Evolutionary conservation across 1,139 yeast genomes (phyloP), one percentile per base, ranked within the genome.

Genomic region (Nadsonia starkeyi-henricii): DNA sequence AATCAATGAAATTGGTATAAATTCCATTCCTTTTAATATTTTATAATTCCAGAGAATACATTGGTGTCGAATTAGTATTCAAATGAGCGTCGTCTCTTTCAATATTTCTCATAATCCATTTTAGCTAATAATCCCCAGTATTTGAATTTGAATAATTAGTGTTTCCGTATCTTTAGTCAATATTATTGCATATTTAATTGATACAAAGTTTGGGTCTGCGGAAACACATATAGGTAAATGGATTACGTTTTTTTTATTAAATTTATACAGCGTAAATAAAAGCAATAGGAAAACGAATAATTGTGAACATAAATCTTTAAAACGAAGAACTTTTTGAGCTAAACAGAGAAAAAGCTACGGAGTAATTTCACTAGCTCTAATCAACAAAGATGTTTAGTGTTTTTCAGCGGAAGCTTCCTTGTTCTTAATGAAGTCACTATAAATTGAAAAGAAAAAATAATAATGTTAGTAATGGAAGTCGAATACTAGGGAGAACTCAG

Each of bases 341-440:
- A 33, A 13, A 33, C 17, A 33, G 17, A 41, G 15, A 41, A 41
- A 20, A 18, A n/a, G 15, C 3, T 17, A 41, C 5, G 5, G 43
- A 15, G 15, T 17, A 41, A 20, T 12, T 20, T 45, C 15, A 45
- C 21, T 20, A 20, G 17, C 28, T 33, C 39, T 41, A 20, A 17
- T 17, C n/a, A 41, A 41, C 5, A 12, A 44, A 23, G 9, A 33
- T 44, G 39, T 44, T 54, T 57, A 55, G 54, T 60, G 55, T 51
- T 57, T 55, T 44, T 55, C 56, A 21, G 50, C 42, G 42, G 45
- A 19, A 33, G 50, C 52, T 45, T 50, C 72, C 53, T 66, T 68
- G 61, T 68, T 62, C 61, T 67, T 64, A 56, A 70, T 54, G 61
- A 68, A 70, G 52, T 71, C 72, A 52, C 65, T 54, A 43, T 33